Base-by-base conservation (phyloP, 2,329 filamentous ascomycete species). In the Dendryphion nanum region DNA sequence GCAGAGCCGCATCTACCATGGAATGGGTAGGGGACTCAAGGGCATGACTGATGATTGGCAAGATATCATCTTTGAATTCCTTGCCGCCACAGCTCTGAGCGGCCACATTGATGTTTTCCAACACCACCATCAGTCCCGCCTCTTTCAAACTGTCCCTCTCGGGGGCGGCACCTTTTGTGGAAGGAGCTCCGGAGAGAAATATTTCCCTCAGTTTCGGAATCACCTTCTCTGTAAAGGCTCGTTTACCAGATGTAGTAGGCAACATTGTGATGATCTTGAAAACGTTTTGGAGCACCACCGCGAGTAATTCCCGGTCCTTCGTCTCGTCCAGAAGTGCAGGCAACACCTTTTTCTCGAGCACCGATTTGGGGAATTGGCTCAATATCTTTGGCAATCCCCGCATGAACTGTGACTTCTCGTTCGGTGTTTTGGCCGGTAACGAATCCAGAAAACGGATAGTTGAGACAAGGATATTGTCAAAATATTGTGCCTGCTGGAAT, bases 401-500 rank as follows among this genome's bases (percentile, higher is more conserved):
- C 77, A 98, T 80, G 62, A 98, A 98, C 41, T 89, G 84, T 5
- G 85, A 78, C 63, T 98, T 98, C 59, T 98, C 93, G 45, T 81
- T 86, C 0, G 87, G 78, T 1, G 89, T 95, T 70, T 98, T 98
- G 21, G 88, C 87, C 0, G 93, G 91, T 42, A 98, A 81, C 0
- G 83, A 79, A 54, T 98, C 93, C 18, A 98, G 73, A 59, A 98
- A 98, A 10, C 93, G 86, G 45, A 98, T 95, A 0, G 93, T 96
- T 0, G 90, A 95, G 16, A 98, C 89, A 4, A 98, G 75, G 31
- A 97, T 87, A 57, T 97, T 98, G 67, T 98, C 89, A 61, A 98
- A 98, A 62, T 94, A 98, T 50, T 88, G 83, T 57, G 89, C 94
- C 64, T 96, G 82, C 60, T 98, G 93, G 52, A 98, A 97, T 54